Conservation (phyloP, 2,329 filamentous ascomycete genomes). For the Aspergillus floridensis region DNA sequence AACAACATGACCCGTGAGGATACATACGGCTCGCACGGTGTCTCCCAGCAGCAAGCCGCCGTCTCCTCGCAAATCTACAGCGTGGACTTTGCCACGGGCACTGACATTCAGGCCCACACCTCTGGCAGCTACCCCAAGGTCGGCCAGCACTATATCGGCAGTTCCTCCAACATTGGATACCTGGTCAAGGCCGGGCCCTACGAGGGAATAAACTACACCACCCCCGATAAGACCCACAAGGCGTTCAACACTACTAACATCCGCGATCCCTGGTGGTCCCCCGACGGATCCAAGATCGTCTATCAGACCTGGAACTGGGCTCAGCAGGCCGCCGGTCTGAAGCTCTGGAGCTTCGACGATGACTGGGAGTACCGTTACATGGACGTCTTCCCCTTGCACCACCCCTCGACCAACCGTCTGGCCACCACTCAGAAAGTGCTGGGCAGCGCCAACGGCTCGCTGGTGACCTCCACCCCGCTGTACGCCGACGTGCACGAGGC, state of each 20-base stretch:
- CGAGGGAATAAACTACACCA: conserved; percentile 4
- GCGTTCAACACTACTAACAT: conserved; percentile 2
- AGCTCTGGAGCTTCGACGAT: conserved; percentile 40
- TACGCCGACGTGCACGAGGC: conserved; percentile 24
- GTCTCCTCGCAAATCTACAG: conserved; percentile 1
- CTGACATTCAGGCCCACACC: conserved; percentile 18
- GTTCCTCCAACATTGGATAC: conserved; percentile 3
- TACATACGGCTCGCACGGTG: conserved; percentile 40
- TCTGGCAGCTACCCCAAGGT: conserved; percentile 6
- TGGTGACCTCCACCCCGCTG: conserved; percentile 28
- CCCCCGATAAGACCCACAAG: background rate
- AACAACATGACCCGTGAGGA: conserved; percentile 41
- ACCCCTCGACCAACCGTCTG: conserved; percentile 26
- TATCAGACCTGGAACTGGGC: conserved; percentile 27
- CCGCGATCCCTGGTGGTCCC: conserved; percentile 33
- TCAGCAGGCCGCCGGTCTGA: conserved; percentile 25
- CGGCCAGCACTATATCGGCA: conserved; percentile 7
- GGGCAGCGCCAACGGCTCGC: conserved; percentile 35
- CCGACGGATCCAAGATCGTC: conserved; percentile 27
- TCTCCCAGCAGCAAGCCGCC: conserved; percentile 16
- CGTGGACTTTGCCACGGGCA: conserved; percentile 42
- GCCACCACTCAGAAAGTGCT: conserved; percentile 43
- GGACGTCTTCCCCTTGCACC: conserved; percentile 42
- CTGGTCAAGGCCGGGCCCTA: conserved; percentile 4
- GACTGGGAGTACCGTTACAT: conserved; percentile 46